phyloP scores from a whole-genome alignment of 805 yeast species.

The Danielia oregonensis region DNA sequence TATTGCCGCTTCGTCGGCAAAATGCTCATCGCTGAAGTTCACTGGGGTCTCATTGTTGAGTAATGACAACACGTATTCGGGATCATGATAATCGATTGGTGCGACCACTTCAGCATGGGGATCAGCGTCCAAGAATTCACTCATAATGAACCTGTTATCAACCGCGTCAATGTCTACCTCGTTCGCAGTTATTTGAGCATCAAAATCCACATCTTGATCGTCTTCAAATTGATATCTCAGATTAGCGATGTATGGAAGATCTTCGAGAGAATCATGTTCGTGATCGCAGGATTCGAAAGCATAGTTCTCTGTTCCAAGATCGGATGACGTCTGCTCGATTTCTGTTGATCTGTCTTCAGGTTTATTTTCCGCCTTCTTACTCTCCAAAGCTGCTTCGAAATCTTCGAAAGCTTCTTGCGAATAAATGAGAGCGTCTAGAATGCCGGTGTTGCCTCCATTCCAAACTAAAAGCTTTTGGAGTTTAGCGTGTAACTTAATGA shows the following conservation, averaged over 20 bases:
- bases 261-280: slow-evolving; percentile 19
- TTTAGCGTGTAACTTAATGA: slow-evolving; percentile 5
- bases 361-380: slow-evolving; percentile 4
- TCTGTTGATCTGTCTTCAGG: too few relatives aligned
- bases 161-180: background rate
- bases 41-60: slow-evolving; percentile 2
- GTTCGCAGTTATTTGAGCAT: slow-evolving; percentile 6
- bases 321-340: too few relatives aligned
- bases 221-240: too few relatives aligned
- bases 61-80: slow-evolving; percentile 5
- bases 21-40: background rate
- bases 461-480: slow-evolving; percentile 8
- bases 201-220: slow-evolving; percentile 24
- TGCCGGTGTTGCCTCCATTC: slow-evolving; percentile 58
- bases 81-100: slow-evolving; percentile 3
- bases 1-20: slow-evolving; percentile 14
- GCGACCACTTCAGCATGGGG: too few relatives aligned
- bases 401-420: slow-evolving; percentile 33
- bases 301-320: slow-evolving; percentile 32
- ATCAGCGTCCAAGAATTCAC: background rate
- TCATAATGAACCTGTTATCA: slow-evolving; percentile 1
- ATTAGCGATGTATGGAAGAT: too few relatives aligned
- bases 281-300: slow-evolving; percentile 24
- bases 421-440: slow-evolving; percentile 53
- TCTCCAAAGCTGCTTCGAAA: slow-evolving; percentile 14